phyloP scores from a whole-genome alignment of 495 filamentous ascomycete genomes.

The Copromyces sp. region DNA sequence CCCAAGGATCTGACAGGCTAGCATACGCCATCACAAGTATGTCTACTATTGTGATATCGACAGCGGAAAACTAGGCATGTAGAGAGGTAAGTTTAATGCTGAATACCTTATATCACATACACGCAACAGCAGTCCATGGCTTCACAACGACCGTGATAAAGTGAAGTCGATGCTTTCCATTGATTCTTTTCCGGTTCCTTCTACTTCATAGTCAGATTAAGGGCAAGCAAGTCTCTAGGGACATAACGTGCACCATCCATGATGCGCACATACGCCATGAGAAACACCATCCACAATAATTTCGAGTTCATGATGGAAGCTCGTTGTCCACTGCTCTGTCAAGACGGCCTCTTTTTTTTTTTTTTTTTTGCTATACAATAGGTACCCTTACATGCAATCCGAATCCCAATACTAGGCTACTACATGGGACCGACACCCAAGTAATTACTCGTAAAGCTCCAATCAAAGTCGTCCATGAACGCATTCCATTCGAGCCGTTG shows the following conservation, averaged over 20 bases:
- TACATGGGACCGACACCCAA: neutral
- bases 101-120: too few relatives aligned
- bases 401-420: neutral
- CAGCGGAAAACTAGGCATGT: neutral
- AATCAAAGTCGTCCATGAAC: conserved; percentile 38
- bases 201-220: too few relatives aligned
- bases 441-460: conserved; percentile 26
- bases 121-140: too few relatives aligned
- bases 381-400: neutral
- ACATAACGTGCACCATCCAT: too few relatives aligned
- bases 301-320: neutral
- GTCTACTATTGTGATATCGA: neutral
- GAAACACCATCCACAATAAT: neutral
- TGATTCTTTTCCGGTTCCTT: too few relatives aligned
- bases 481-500: conserved; percentile 32
- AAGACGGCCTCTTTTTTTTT: neutral
- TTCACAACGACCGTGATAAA: neutral
- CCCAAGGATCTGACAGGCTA: too few relatives aligned
- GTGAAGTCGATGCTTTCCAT: neutral
- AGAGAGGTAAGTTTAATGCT: too few relatives aligned
- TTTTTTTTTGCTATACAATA: neutral
- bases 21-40: neutral
- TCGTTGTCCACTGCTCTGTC: neutral
- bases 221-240: too few relatives aligned
- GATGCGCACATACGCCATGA: too few relatives aligned